Evolutionary conservation across 345 rosid genomes (phyloP), one percentile per base, ranked within the genome.

Genomic region (Eucalyptus brandiana): DNA sequence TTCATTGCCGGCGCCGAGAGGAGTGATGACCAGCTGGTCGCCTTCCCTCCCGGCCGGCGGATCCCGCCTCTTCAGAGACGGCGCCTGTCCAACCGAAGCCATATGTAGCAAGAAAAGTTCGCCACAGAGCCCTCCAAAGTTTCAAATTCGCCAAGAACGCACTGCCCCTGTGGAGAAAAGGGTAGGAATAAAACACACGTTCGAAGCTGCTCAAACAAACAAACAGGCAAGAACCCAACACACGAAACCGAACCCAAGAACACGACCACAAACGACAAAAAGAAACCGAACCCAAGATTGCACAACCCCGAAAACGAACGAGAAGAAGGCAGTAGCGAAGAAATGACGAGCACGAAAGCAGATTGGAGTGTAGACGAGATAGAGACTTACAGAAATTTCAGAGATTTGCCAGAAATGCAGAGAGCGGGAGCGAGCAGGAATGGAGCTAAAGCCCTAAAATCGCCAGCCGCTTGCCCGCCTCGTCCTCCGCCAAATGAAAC

Each of bases 1-100:
- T 95, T 97, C 99, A 90, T 87, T 97, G 58, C 99, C 99, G 2
- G 99, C 99, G 11, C 99, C 99, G 53, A 97, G 88, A 49, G 99
- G 99, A 30, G 95, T 97, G 18, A 97, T 86, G 86, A 91, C 95
- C 45, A 97, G 97, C 67, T 92, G 95, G 90, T 97, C 99, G 72
- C 95, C 97, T 88, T 96, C 99, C 65, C 96, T 93, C 3, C 93
- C 89, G 30, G 90, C 90, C 14, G 97, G 95, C 58, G 92, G 93
- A 87, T 97, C 99, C 88, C 94, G 87, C 90, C 98, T 92, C 88
- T 96, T 97, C 8, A 97, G 93, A 42, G 96, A 94, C 45, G 76
- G 80, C 18, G 92, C 76, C 86, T 90, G 95, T 67, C 90, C 95
- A 3, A 91, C 80, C 50, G 99, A 96, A 48, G 97, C 95, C 98